Conservation (phyloP, 805 yeast species). For the Cyberlindnera misumaiensis region DNA sequence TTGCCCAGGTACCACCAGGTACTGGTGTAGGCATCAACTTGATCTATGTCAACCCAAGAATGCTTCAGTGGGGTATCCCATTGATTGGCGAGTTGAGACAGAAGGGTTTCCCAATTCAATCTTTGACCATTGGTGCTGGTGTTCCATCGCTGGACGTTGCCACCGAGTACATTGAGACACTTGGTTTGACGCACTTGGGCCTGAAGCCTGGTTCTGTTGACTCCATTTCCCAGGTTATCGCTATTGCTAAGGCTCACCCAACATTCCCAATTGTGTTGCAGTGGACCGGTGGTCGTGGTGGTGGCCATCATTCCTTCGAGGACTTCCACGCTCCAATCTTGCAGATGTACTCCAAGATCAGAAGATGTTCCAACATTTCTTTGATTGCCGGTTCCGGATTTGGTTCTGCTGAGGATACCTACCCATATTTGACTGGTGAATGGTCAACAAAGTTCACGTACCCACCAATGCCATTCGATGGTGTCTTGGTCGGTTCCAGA, state of each 20-base stretch:
- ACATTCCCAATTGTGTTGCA: conserved; percentile 93
- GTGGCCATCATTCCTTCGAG: conserved; percentile 99
- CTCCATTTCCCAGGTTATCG: conserved; percentile 76
- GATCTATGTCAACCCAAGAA: conserved; percentile 93
- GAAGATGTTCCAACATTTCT: conserved; percentile 84
- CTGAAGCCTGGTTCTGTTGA: conserved; percentile 98
- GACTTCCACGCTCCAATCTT: conserved; percentile 97
- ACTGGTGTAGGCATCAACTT: conserved; percentile 87
- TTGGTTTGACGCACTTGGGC: conserved; percentile 90
- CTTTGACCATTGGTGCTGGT: conserved; percentile 98
- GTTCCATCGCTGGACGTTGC: conserved; percentile 98
- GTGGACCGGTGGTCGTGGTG: conserved; percentile 99
- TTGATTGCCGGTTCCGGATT: conserved; percentile 97
- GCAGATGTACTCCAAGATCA: conserved; percentile 91
- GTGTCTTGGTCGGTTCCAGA: conserved; percentile 91
- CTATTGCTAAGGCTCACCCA: conserved; percentile 94
- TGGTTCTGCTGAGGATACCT: conserved; percentile 94
- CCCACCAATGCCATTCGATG: conserved; percentile 99
- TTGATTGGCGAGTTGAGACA: conserved; percentile 82
- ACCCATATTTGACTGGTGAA: conserved; percentile 94
- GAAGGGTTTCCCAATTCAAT: conserved; percentile 92
- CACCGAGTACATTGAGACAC: conserved; percentile 85
- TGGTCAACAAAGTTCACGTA: conserved; percentile 86
- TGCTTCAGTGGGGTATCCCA: conserved; percentile 99
- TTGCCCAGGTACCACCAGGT: conserved; percentile 68